Conservation (phyloP, 2,329 filamentous ascomycete genomes). For the Colletotrichum tabaci region DNA sequence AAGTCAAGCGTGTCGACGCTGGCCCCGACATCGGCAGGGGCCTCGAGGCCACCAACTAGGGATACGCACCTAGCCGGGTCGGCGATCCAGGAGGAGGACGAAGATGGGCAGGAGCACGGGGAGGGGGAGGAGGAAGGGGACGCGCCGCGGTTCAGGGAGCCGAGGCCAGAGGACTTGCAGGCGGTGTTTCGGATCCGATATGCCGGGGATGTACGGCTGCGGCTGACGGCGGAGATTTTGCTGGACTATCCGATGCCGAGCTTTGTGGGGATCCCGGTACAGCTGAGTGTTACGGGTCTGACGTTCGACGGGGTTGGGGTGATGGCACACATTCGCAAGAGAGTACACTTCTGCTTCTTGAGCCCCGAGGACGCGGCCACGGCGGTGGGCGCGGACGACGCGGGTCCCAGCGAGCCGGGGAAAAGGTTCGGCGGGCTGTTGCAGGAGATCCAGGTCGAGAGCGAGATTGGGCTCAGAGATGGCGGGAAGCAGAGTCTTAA, state of each 20-base stretch:
- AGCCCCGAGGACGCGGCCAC: constrained; percentile 91
- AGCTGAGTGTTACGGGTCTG: constrained; percentile 93
- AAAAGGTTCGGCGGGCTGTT: constrained; percentile 79
- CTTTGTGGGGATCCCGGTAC: constrained; percentile 95
- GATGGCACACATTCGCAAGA: constrained; percentile 88
- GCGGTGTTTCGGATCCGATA: constrained; percentile 94
- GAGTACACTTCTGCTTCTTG: constrained; percentile 94
- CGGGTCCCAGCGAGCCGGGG: constrained; percentile 44
- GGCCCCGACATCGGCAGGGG: constrained; percentile 67
- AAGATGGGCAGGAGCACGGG: constrained; percentile 41
- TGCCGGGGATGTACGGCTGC: constrained; percentile 87
- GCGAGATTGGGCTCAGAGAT: constrained; percentile 94
- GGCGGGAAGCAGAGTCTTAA: constrained; percentile 95
- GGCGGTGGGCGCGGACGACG: constrained; percentile 70
- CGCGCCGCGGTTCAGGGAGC: constrained; percentile 75
- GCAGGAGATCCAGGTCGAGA: constrained; percentile 95
- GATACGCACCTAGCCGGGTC: constrained; percentile 57
- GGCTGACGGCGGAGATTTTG: constrained; percentile 93
- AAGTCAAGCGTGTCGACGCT: constrained; percentile 76
- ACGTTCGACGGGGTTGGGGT: constrained; percentile 97
- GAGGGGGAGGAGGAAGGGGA: constrained; percentile 46
- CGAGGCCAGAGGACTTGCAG: constrained; percentile 88
- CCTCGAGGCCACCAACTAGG: constrained; percentile 71
- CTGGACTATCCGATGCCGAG: constrained; percentile 99
- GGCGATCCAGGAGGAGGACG: constrained; percentile 56